Evolutionary conservation across 2,329 filamentous ascomycete genomes (phyloP).

Genomic region (Colletotrichum orchidophilum): DNA sequence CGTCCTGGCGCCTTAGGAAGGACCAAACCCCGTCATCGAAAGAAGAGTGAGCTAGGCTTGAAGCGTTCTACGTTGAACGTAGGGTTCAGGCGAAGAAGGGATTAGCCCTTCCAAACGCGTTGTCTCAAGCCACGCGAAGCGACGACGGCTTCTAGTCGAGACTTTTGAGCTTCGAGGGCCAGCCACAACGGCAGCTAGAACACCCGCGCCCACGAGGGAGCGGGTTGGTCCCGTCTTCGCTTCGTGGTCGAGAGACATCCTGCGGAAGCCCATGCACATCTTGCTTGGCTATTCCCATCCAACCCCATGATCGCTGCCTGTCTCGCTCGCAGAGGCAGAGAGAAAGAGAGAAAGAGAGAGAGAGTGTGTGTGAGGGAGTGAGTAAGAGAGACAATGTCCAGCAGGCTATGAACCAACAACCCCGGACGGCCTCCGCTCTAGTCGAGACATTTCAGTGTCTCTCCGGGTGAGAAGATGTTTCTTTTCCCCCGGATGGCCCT

Average conservation of each 20-base stretch:
- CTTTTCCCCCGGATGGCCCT: constrained; percentile 26
- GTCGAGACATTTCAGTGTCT: constrained; percentile 9
- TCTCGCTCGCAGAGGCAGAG: not conserved
- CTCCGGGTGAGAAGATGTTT: constrained; percentile 1
- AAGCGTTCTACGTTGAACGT: not conserved
- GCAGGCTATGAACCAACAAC: not conserved
- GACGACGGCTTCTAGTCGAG: constrained; percentile 20
- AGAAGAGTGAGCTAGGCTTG: not conserved
- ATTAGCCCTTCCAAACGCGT: not conserved
- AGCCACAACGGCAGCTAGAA: constrained; percentile 29
- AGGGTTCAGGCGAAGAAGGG: constrained; percentile 11
- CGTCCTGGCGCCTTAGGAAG: not conserved
- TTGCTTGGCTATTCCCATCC: not conserved
- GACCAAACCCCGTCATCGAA: not conserved
- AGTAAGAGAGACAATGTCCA: not conserved
- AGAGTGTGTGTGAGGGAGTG: not conserved
- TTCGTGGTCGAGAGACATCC: not conserved
- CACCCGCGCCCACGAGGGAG: not conserved
- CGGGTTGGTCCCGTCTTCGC: not conserved
- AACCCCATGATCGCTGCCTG: constrained; percentile 1
- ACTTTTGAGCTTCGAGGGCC: not conserved
- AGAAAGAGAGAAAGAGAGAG: not conserved
- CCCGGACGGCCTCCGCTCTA: not conserved
- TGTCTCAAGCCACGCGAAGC: constrained; percentile 31
- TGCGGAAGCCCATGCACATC: not conserved